phyloP scores from a whole-genome alignment of 768 basidiomycete genomes.

The Pleurotus platypus region DNA sequence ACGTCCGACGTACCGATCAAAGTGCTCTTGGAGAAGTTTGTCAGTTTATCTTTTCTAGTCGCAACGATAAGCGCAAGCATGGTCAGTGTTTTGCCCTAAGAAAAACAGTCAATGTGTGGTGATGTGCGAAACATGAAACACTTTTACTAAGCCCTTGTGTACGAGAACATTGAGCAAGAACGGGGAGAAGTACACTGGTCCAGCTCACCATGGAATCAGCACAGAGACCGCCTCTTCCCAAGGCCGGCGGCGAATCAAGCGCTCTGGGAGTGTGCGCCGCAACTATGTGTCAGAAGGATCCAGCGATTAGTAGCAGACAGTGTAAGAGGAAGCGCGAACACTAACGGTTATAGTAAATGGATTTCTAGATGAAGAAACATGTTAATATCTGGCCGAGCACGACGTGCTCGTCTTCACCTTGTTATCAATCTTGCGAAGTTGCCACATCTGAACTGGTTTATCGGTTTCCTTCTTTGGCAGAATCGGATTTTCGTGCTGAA shows the following conservation, averaged over 20 bases:
- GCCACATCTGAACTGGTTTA: conserved; percentile 88
- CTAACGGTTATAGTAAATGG: conserved; percentile 70
- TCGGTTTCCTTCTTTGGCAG: conserved; percentile 67
- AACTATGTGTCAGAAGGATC: conserved; percentile 33
- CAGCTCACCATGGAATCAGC: conserved; percentile 80
- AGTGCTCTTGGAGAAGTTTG: conserved; percentile 61
- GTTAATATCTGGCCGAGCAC: neutral
- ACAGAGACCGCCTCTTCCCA: conserved; percentile 84
- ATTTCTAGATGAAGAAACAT: conserved; percentile 23
- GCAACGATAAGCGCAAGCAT: conserved; percentile 80
- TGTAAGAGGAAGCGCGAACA: conserved; percentile 4
- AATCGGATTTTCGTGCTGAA: conserved; percentile 73
- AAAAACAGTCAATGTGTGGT: conserved; percentile 40
- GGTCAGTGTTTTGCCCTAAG: conserved; percentile 85
- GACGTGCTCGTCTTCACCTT: conserved; percentile 32
- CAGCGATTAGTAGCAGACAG: neutral
- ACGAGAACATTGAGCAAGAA: neutral
- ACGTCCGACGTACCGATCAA: conserved; percentile 61
- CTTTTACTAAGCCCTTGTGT: conserved; percentile 38
- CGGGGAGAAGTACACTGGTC: neutral
- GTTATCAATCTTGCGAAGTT: conserved; percentile 48
- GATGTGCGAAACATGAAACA: neutral
- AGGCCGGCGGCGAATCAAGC: conserved; percentile 38
- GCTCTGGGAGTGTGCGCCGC: conserved; percentile 80
- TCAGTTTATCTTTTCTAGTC: conserved; percentile 62